phyloP scores from a whole-genome alignment of 2,329 filamentous ascomycete genomes.

The Phyllosticta citribraziliensis region DNA sequence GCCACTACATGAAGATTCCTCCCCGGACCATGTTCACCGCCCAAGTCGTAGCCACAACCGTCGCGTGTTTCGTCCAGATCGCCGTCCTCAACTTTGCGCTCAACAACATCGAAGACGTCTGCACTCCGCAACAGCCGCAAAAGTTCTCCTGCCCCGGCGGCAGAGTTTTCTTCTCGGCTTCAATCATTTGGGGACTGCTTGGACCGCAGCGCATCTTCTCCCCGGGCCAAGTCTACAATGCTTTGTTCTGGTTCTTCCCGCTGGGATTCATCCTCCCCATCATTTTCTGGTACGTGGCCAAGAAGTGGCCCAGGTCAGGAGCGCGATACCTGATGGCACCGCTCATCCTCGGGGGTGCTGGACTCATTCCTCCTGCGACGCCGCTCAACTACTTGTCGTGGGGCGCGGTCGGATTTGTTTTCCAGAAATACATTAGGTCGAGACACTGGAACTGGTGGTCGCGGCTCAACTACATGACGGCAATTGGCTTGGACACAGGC shows the following conservation, averaged over 20 bases:
- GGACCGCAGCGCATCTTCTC: slow-evolving; percentile 62
- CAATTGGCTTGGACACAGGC: slow-evolving; percentile 60
- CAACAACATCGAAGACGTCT: slow-evolving; percentile 52
- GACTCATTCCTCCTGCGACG: slow-evolving; percentile 52
- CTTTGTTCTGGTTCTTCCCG: slow-evolving; percentile 62
- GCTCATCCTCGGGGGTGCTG: slow-evolving; percentile 30
- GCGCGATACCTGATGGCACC: slow-evolving; percentile 56
- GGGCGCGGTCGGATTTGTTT: slow-evolving; percentile 56
- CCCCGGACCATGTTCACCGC: slow-evolving; percentile 57
- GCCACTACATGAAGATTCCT: slow-evolving; percentile 46
- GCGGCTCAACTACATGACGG: slow-evolving; percentile 67
- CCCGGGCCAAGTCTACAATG: slow-evolving; percentile 49
- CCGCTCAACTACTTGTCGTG: slow-evolving; percentile 62
- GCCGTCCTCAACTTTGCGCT: slow-evolving; percentile 50
- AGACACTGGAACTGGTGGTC: slow-evolving; percentile 64
- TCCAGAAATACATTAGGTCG: slow-evolving; percentile 59
- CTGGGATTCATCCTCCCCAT: slow-evolving; percentile 54
- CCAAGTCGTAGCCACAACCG: slow-evolving; percentile 55
- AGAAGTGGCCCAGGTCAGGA: slow-evolving; percentile 50
- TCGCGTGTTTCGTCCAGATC: slow-evolving; percentile 58
- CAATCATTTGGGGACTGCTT: slow-evolving; percentile 53
- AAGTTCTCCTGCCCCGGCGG: slow-evolving; percentile 48
- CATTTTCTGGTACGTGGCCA: slow-evolving; percentile 45
- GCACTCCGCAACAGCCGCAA: slow-evolving; percentile 30
- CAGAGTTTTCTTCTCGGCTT: slow-evolving; percentile 59